Conservation (phyloP, 2,329 filamentous ascomycete genomes). For the Metarhizium album region DNA sequence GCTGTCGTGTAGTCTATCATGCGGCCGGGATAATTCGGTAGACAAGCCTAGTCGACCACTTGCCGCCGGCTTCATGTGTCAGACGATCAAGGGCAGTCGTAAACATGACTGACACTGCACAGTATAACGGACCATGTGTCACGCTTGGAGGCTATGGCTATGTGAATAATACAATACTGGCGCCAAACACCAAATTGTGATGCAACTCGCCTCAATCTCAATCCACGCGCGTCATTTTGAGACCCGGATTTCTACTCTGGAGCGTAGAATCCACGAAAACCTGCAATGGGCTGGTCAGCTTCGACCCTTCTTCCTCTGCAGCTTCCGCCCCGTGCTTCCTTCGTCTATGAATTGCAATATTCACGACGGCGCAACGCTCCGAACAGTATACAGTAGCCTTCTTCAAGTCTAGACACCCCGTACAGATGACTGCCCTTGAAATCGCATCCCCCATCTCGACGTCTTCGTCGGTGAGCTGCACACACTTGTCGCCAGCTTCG, state of each 20-base stretch:
- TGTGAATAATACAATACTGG: background rate
- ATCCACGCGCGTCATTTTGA: constrained; percentile 16
- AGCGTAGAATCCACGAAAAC: constrained; percentile 18
- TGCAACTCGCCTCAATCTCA: background rate
- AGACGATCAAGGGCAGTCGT: no score
- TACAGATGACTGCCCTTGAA: constrained; percentile 26
- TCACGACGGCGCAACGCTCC: constrained; percentile 27
- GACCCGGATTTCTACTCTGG: constrained; percentile 21
- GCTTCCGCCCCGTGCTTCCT: constrained; percentile 19
- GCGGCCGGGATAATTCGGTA: no score
- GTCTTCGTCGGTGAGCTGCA: constrained; percentile 28
- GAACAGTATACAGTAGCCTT: constrained; percentile 32
- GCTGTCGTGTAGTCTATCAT: no score
- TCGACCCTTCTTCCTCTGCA: constrained; percentile 12
- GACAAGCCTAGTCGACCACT: no score
- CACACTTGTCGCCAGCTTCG: constrained; percentile 28
- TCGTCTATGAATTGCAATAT: constrained; percentile 30
- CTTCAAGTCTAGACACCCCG: constrained; percentile 28
- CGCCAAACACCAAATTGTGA: background rate
- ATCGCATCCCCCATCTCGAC: constrained; percentile 26
- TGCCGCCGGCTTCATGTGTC: no score
- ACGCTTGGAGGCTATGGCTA: no score
- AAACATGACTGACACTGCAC: no score
- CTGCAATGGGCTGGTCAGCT: constrained; percentile 13
- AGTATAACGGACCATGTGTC: no score